phyloP scores from a whole-genome alignment of 2,329 filamentous ascomycete genomes.

The Cytospora mali region DNA sequence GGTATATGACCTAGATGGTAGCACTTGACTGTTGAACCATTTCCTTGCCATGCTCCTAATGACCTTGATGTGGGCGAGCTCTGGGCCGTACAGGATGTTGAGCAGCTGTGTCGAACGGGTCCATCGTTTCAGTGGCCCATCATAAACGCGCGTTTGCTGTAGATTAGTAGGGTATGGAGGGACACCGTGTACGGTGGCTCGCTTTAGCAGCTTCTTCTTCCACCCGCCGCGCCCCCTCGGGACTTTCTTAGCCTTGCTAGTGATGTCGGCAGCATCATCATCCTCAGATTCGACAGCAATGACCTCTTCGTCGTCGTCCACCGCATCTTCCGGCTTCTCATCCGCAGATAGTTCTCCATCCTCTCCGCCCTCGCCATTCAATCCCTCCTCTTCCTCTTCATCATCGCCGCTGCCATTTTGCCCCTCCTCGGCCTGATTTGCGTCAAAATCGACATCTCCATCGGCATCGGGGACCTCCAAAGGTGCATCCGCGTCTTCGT shows the following conservation, averaged over 20 bases:
- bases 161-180: slow-evolving; percentile 37
- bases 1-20: slow-evolving; percentile 42
- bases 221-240: slow-evolving; percentile 13
- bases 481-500: slow-evolving; percentile 16
- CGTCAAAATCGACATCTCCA: slow-evolving; percentile 15
- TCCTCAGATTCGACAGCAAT: slow-evolving; percentile 10
- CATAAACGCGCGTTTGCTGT: slow-evolving; percentile 40
- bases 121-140: slow-evolving; percentile 42
- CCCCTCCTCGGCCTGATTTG: slow-evolving; percentile 2
- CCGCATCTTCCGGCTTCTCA: not conserved
- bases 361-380: not conserved
- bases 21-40: slow-evolving; percentile 45
- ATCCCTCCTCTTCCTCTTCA: not conserved
- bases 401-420: slow-evolving; percentile 10
- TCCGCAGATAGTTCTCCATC: not conserved
- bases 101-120: slow-evolving; percentile 40
- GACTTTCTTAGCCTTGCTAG: slow-evolving; percentile 4
- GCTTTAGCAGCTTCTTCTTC: slow-evolving; percentile 21
- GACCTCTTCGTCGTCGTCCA: slow-evolving; percentile 8
- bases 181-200: slow-evolving; percentile 35
- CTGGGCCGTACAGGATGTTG: slow-evolving; percentile 47
- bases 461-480: not conserved
- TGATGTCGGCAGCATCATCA: not conserved
- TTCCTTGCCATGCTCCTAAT: slow-evolving; percentile 44
- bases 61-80: slow-evolving; percentile 39